These are phyloP conservation scores for Boechera divaricarpa DNA, from an alignment of 345 rosid species.

Conservation along the genomic window DNA sequence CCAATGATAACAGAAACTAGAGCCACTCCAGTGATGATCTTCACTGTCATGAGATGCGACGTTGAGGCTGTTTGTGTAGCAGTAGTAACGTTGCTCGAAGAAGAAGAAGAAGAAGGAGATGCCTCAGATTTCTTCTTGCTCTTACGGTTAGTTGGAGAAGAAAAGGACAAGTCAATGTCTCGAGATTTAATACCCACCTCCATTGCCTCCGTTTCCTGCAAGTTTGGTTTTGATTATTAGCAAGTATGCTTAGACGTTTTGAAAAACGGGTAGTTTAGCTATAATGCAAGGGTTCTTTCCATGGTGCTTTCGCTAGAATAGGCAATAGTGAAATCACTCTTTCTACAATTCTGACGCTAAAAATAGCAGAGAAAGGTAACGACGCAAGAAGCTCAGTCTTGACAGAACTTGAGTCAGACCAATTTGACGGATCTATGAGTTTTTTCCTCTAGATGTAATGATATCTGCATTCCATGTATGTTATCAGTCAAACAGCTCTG, in stretches of 20 bases:
- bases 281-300: constrained; percentile 1
- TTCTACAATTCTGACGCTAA: no score
- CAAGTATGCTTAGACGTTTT: not conserved
- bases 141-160: constrained; percentile 75
- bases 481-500: constrained; percentile 13
- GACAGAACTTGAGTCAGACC: no score
- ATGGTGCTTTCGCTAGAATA: not conserved
- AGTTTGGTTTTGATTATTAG: constrained; percentile 13
- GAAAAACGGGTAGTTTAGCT: constrained; percentile 1
- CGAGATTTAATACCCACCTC: constrained; percentile 69
- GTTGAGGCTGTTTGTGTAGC: constrained; percentile 43
- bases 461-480: not conserved
- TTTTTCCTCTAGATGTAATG: not conserved
- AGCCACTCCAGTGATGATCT: constrained; percentile 70
- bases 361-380: no score
- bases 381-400: no score
- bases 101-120: constrained; percentile 49
- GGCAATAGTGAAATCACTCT: no score
- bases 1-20: constrained; percentile 78
- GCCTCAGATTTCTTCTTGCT: constrained; percentile 75
- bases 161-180: constrained; percentile 60
- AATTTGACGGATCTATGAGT: not conserved
- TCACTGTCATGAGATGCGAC: constrained; percentile 54
- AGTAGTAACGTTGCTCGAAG: constrained; percentile 43
- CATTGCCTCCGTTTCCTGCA: constrained; percentile 53